Evolutionary conservation across 2,329 filamentous ascomycete species (phyloP), one percentile per base, ranked within the genome.

Genomic region (Ilyonectria destructans): DNA sequence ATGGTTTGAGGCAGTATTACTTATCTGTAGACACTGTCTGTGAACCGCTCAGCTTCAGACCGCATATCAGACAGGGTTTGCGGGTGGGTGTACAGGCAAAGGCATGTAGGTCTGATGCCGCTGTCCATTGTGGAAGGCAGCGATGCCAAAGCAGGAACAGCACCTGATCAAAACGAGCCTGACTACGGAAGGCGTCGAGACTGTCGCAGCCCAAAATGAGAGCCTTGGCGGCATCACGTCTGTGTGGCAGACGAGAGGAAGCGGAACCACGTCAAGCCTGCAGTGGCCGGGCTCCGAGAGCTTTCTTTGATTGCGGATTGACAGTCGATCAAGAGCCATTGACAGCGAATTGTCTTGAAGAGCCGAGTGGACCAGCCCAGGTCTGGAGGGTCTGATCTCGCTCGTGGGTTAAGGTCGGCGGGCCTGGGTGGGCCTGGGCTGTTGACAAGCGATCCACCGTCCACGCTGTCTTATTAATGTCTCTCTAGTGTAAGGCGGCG

Each of bases 371-470:
- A 33, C 57, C 60, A 13, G 60, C 19, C 13, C 17, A 52, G 48
- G 8, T 19, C 17, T 31, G 26, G 19, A 51, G 26, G 6, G 17
- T 31, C 19, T 26, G 26, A 6, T 26, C 26, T 26, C 26, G 26
- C 26, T 43, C 40, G n/a, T 43, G 40, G 17, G 13, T 40, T 13
- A 40, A n/a, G 37, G 37, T 6, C 13, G 13, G 37, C 35, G 35
- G 35, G 37, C n/a, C 45, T 52, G 54, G 40, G 21, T 69, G 37
- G 21, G 51, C 55, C 54, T 65, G 23, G 17, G 65, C 58, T 48
- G 26, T 40, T 55, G 40, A n/a, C 15, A 43, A 17, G 15, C n/a
- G 40, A 19, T 43, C 40, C 40, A 43, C 7, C 5, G 40, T 48
- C 45, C 64, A 56, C 45, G 55, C 26, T 68, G 55, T 40, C 46